Evolutionary conservation across 805 yeast genomes (phyloP).

Genomic region (Wickerhamiella cacticola): DNA sequence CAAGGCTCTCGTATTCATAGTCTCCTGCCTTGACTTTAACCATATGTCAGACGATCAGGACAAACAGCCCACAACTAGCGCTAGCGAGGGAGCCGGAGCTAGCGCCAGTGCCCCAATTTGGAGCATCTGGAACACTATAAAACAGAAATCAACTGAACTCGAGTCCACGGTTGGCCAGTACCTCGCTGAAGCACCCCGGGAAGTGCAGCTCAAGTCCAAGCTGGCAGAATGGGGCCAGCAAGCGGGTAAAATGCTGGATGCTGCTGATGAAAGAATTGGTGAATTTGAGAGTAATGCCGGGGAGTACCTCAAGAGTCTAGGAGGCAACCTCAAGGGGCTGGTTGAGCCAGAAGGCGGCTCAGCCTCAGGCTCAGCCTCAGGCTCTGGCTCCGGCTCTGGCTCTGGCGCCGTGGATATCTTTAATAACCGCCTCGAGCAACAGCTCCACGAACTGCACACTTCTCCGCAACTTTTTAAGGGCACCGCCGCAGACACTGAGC

Average conservation of each 20-base stretch:
- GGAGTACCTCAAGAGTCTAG: slow-evolving; percentile 43
- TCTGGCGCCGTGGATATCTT: too few relatives aligned
- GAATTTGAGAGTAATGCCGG: slow-evolving; percentile 60
- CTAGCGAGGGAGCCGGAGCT: too few relatives aligned
- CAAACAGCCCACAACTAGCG: not conserved
- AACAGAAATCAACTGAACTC: slow-evolving; percentile 4
- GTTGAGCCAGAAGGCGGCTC: slow-evolving; percentile 31
- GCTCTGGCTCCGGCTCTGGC: too few relatives aligned
- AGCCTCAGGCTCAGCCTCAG: not conserved
- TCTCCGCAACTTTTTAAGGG: slow-evolving; percentile 37
- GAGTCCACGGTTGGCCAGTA: slow-evolving; percentile 7
- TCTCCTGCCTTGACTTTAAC: slow-evolving; percentile 1
- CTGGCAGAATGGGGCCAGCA: slow-evolving; percentile 28
- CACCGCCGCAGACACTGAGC: slow-evolving; percentile 32
- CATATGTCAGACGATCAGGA: slow-evolving; percentile 8
- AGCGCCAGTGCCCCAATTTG: too few relatives aligned
- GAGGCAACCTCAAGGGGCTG: slow-evolving; percentile 35
- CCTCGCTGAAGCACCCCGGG: slow-evolving; percentile 16
- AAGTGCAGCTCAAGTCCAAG: slow-evolving; percentile 23
- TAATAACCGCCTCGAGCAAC: slow-evolving; percentile 50
- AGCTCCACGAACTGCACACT: slow-evolving; percentile 43
- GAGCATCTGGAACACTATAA: slow-evolving; percentile 11
- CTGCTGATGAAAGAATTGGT: slow-evolving; percentile 63
- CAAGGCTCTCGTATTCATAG: slow-evolving; percentile 5
- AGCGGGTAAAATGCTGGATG: slow-evolving; percentile 56